phyloP scores from a whole-genome alignment of 768 basidiomycete species.

The Kondoa malvinella region DNA sequence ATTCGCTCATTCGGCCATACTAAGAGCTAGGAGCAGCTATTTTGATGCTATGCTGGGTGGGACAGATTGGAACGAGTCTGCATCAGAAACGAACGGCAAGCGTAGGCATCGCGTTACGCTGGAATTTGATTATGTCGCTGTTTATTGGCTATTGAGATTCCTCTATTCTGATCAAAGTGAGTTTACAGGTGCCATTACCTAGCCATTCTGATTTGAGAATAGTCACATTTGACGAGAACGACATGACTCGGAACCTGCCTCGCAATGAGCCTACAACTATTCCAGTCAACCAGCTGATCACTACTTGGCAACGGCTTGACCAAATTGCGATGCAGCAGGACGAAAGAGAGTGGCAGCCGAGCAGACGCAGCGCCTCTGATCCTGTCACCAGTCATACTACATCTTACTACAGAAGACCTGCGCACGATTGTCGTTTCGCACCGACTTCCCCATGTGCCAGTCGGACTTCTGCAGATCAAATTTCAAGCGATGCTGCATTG shows the following conservation, averaged over 20 bases:
- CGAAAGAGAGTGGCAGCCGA: background rate
- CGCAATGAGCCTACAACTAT: background rate
- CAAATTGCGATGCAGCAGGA: background rate
- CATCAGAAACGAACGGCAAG: background rate
- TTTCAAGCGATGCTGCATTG: too few species aligned
- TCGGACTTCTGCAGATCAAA: too few species aligned
- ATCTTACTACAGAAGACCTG: too few species aligned
- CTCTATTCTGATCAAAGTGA: background rate
- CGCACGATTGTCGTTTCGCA: too few species aligned
- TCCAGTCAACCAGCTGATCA: background rate
- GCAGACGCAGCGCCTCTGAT: background rate
- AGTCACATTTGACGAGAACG: background rate
- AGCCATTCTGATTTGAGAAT: background rate
- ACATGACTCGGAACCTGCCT: background rate
- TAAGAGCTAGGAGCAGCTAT: background rate
- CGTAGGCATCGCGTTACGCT: background rate
- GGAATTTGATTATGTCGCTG: background rate
- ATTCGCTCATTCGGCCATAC: conserved; percentile 3
- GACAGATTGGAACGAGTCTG: background rate
- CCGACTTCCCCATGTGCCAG: too few species aligned
- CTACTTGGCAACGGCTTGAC: background rate
- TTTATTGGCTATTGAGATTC: background rate
- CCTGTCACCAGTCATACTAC: too few species aligned
- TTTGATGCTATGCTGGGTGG: conserved; percentile 4
- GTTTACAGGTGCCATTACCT: background rate